These are phyloP conservation scores for Pythium chondricola DNA, from an alignment of 352 stramenopile genomes.

Conservation along the genomic window DNA sequence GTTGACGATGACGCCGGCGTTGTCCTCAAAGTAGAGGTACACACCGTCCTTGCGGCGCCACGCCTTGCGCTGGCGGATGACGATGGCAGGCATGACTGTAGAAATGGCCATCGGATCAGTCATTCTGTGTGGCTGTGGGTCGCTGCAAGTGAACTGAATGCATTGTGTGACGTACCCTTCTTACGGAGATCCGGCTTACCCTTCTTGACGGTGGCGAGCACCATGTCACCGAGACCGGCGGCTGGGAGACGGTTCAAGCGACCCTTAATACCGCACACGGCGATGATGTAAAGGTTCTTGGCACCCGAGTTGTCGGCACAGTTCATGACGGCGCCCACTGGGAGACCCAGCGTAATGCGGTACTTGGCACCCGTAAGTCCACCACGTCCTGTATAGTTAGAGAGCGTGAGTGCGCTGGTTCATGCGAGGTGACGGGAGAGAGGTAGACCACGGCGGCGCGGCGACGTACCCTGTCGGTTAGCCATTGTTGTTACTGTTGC, in stretches of 20 bases:
- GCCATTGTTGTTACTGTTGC: conserved; percentile 71
- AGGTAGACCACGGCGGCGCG: too few relatives aligned
- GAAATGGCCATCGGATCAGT: not conserved
- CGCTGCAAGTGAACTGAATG: too few relatives aligned
- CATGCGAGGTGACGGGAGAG: too few relatives aligned
- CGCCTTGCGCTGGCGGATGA: conserved; percentile 99
- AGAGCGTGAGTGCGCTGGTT: too few relatives aligned
- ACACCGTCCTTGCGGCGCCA: conserved; percentile 99
- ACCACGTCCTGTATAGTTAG: conserved; percentile 80
- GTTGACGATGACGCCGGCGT: conserved; percentile 99
- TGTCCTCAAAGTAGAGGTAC: conserved; percentile 99
- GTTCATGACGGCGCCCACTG: conserved; percentile 98
- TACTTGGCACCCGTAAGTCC: conserved; percentile 98
- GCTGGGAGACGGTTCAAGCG: conserved; percentile 98
- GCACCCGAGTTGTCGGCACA: conserved; percentile 99
- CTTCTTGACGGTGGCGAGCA: conserved; percentile 99
- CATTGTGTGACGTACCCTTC: conserved; percentile 70
- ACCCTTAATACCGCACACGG: conserved; percentile 98
- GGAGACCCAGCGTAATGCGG: conserved; percentile 98
- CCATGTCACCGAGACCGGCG: conserved; percentile 98
- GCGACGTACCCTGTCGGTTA: conserved; percentile 64
- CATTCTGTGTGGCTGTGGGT: too few relatives aligned
- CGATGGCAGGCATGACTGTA: conserved; percentile 97
- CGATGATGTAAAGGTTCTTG: conserved; percentile 99
- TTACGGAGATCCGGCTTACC: conserved; percentile 99